Percentiles rank a stretch among this genome's conserved stretches.
phyloP scores from a whole-genome alignment of 2,329 filamentous ascomycete genomes.

The Monilinia laxa region DNA sequence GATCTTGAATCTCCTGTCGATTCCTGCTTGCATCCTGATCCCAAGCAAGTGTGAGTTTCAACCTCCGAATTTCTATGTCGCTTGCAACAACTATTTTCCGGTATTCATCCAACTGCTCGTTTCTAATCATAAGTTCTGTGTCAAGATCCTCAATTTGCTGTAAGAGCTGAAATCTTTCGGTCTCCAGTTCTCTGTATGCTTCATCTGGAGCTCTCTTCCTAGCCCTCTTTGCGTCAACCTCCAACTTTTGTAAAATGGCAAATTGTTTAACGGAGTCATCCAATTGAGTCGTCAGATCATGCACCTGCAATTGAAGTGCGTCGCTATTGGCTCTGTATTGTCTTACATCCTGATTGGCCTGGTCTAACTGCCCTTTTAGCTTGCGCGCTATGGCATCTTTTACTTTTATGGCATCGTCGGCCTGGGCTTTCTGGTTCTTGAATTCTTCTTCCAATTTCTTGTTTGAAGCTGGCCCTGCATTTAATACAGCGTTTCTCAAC shows the following conservation, averaged over 20 bases:
- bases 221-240: not conserved
- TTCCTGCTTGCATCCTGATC: not conserved
- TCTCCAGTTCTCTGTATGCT: no score
- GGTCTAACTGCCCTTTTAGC: not conserved
- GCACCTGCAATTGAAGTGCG: not conserved
- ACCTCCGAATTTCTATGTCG: not conserved
- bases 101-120: not conserved
- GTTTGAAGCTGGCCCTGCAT: not conserved
- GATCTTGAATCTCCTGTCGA: slow-evolving; percentile 14
- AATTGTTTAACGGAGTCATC: not conserved
- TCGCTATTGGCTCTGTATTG: not conserved
- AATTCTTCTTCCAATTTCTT: not conserved
- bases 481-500: not conserved
- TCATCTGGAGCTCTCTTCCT: no score
- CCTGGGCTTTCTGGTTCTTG: not conserved
- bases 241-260: not conserved
- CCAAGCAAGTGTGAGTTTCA: not conserved
- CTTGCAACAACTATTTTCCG: not conserved
- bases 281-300: not conserved
- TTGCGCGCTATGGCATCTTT: not conserved
- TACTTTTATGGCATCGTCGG: not conserved
- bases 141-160: not conserved
- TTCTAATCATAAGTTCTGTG: not conserved
- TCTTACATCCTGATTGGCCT: not conserved
- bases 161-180: not conserved